Evolutionary conservation across 306 rosid genomes (phyloP), one percentile per base, ranked within the genome.

Genomic region (Acacia melanoxylon): DNA sequence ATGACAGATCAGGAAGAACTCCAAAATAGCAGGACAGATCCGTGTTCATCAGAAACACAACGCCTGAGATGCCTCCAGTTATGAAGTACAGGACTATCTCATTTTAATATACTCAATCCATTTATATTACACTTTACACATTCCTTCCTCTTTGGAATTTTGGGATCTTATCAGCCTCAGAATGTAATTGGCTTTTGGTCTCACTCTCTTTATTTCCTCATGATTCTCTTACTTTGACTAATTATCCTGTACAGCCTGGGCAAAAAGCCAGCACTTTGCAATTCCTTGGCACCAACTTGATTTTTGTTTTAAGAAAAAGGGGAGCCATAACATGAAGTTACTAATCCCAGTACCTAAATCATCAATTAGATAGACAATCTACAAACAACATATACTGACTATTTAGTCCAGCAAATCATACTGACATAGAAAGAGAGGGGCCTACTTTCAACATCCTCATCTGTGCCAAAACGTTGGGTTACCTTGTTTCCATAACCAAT

Each of bases 361-460:
- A 41, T 75, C 48, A 68, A 56, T 20, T 56, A 56, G 45, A 67
- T 78, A 59, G 68, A 68, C 48, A 80, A 25, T 75, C 20, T 79
- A 13, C 42, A 54, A 29, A 78, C 9, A 78, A 61, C 52, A 68
- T 61, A 35, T 49, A 48, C 49, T 51, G 52, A 42, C 33, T 67
- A 65, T 54, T 29, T 48, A 46, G 52, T 52, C 65, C 25, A 79
- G 27, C 41, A 80, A 82, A 54, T 78, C 42, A 75, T 51, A 67
- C 40, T 68, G 48, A 66, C 80, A 82, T 70, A 56, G 75, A 82
- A 76, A 77, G 72, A 70, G 29, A 54, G 80, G 69, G 45, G 74
- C 94, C 40, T 93, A 95, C 99, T 91, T 85, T 95, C 98, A 51
- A 95, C 86, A 78, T 86, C 67, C 67, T 95, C 98, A 25, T 86